Percentiles rank a stretch among this genome's conserved stretches.
phyloP scores from a whole-genome alignment of 176 grass and related monocot species.

The Musa acuminata region DNA sequence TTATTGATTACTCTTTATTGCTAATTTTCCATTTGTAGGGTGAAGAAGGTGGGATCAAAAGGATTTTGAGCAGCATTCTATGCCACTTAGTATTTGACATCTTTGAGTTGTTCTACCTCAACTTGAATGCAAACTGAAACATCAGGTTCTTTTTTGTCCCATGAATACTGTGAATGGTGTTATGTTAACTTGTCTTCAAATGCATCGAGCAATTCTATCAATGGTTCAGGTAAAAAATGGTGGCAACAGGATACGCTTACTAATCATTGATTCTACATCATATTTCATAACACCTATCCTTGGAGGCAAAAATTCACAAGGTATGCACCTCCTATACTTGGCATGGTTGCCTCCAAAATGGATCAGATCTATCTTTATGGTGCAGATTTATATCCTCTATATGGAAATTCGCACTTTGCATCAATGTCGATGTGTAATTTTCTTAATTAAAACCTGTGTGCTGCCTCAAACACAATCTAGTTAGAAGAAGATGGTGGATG shows the following conservation, averaged over 20 bases:
- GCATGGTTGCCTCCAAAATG: too few species aligned
- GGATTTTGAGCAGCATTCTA: constrained; percentile 34
- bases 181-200: constrained; percentile 9
- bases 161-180: background rate
- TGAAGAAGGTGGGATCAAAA: constrained; percentile 44
- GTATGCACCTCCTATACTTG: constrained; percentile 20
- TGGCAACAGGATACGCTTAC: constrained; percentile 46
- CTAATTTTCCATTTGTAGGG: constrained; percentile 29
- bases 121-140: constrained; percentile 53
- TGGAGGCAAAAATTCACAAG: constrained; percentile 62
- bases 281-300: constrained; percentile 63
- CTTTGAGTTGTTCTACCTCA: constrained; percentile 63
- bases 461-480: too few species aligned
- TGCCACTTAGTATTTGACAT: constrained; percentile 73
- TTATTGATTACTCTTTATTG: constrained; percentile 3
- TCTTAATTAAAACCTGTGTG: too few species aligned
- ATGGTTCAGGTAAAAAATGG: constrained; percentile 37
- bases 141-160: constrained; percentile 36
- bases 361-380: too few species aligned
- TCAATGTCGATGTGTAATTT: too few species aligned
- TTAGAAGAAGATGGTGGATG: too few species aligned
- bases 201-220: constrained; percentile 11
- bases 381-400: too few species aligned
- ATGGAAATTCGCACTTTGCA: too few species aligned
- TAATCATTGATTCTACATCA: constrained; percentile 87